These are phyloP conservation scores for Marvania coccoides DNA, from an alignment of 139 green algal species.

Conservation along the genomic window DNA sequence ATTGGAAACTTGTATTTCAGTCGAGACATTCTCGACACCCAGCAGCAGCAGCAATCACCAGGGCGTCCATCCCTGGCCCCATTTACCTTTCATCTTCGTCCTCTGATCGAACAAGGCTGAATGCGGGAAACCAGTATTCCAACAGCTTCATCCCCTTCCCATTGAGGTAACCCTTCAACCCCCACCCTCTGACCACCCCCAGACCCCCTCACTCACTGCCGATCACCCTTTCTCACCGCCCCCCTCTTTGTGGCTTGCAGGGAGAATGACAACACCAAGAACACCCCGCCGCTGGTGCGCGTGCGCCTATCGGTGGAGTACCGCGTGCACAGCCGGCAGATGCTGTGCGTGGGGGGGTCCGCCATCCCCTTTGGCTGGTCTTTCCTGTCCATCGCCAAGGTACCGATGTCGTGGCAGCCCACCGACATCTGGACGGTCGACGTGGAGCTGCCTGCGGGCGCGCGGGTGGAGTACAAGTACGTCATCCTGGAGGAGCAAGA, in stretches of 20 bases:
- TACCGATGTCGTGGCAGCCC: slow-evolving; percentile 81
- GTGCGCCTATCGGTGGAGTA: slow-evolving; percentile 73
- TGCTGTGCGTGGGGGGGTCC: slow-evolving; percentile 80
- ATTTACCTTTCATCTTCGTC: neutral
- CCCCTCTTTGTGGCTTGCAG: neutral
- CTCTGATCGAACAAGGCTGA: neutral
- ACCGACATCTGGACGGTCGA: slow-evolving; percentile 79
- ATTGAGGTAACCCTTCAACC: neutral
- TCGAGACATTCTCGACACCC: neutral
- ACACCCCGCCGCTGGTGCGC: slow-evolving; percentile 37
- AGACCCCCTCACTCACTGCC: neutral
- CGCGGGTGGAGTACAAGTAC: slow-evolving; percentile 91
- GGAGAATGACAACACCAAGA: neutral
- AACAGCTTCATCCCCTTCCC: neutral
- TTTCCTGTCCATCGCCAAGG: slow-evolving; percentile 87
- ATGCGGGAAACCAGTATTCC: neutral
- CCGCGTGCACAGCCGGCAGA: slow-evolving; percentile 80
- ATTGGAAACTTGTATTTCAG: neutral
- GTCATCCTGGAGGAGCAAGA: slow-evolving; percentile 90
- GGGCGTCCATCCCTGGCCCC: neutral
- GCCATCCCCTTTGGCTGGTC: slow-evolving; percentile 82
- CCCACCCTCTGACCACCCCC: neutral
- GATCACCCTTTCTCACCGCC: neutral
- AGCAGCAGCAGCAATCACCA: no score
- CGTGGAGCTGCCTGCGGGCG: slow-evolving; percentile 71